Percentiles rank a stretch among this genome's conserved stretches.
These are phyloP conservation scores for Pinus albicaulis DNA, from an alignment of 75 land plant genomes.

Conservation along the genomic window DNA sequence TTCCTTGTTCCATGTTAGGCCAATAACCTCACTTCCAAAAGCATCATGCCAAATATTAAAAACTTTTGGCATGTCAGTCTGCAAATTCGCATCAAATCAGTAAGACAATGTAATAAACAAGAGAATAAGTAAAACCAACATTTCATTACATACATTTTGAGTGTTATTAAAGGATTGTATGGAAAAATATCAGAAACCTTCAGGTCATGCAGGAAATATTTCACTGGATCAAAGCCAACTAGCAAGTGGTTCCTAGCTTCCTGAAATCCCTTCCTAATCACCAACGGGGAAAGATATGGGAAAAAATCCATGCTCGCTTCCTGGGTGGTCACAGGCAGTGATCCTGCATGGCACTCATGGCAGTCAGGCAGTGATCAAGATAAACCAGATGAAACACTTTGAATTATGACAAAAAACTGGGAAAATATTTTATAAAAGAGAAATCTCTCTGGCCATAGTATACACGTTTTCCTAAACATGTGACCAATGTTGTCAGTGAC, in stretches of 20 bases:
- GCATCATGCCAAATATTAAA: constrained; percentile 84
- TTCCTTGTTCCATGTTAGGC: constrained; percentile 62
- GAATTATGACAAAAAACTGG: no score
- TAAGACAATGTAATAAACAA: neutral
- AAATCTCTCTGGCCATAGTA: neutral
- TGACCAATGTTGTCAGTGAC: neutral
- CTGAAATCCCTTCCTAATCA: constrained; percentile 18
- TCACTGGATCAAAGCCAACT: constrained; percentile 81
- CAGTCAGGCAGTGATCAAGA: no score
- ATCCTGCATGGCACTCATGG: constrained; percentile 26
- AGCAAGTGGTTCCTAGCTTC: constrained; percentile 54
- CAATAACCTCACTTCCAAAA: constrained; percentile 78
- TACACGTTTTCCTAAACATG: neutral
- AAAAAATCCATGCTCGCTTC: constrained; percentile 43
- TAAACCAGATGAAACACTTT: no score
- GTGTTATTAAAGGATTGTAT: constrained; percentile 9
- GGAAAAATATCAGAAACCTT: constrained; percentile 38
- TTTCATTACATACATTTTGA: neutral
- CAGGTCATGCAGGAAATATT: constrained; percentile 62
- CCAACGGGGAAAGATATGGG: constrained; percentile 36
- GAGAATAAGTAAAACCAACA: neutral
- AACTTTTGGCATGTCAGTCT: constrained; percentile 55
- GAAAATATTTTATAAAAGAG: neutral
- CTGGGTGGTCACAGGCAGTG: constrained; percentile 36
- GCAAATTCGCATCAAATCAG: constrained; percentile 12